Base-by-base conservation (phyloP, 2,329 filamentous ascomycete genomes). In the Blumeria hordei region DNA sequence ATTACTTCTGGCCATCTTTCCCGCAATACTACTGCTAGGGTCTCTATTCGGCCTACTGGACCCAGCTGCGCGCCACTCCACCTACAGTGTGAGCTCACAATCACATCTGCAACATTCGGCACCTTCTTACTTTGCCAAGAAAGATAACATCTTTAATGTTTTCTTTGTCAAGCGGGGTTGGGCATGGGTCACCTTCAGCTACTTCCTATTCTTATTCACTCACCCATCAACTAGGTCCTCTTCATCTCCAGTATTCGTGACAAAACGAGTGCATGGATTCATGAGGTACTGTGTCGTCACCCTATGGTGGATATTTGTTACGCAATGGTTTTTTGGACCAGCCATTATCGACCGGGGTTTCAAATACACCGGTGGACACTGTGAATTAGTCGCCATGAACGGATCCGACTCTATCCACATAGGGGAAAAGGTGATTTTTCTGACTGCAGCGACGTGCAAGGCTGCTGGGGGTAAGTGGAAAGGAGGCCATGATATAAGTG, bases 301-400 rank as follows among this genome's bases (percentile, higher is more conserved):
- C 8, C 63, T 69, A 1, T 82, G 81, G 68, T 98, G 92, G 92
- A 72, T 87, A 44, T 70, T 87, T 41, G 80, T 92, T 16, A 98
- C 92, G 59, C 92, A 96, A 71, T 96, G 92, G 92, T 96, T 81
- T 67, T 95, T 98, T 63, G 92, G 92, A 0, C 81, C 92, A 1
- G 75, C 88, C 18, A 72, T 98, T 52, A 90, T 96, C 62, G 92
- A 98, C 67, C 81, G 88, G 56, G 79, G 83, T 3, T 98, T 96
- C 67, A 73, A 79, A n/a, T 76, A 86, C 67, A 94, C 87, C 0
- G 92, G 92, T 3, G 92, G 92, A 0, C 77, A 76, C 63, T 98
- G 92, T 66, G 80, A 86, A 64, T 62, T 78, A 12, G 16, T 41
- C 11, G 6, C 41, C 4, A 11, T 12, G n/a, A 11, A 11, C n/a